Conservation (phyloP, 1,284 basidiomycete genomes). For the Trametes versicolor region DNA sequence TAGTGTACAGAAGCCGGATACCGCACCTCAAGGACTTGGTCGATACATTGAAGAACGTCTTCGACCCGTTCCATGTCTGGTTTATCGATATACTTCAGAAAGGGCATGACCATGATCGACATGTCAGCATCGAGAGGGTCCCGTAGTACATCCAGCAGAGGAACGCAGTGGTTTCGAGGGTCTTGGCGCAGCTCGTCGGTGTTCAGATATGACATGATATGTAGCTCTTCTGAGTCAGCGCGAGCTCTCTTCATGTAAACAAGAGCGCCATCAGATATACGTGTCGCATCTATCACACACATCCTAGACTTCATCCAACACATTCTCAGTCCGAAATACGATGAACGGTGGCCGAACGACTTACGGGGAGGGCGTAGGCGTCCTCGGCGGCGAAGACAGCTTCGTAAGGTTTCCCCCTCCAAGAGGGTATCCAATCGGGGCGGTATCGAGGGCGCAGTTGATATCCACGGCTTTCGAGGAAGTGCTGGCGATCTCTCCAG, state of each 20-base stretch:
- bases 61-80: conserved; percentile 35
- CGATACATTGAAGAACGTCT: conserved; percentile 40
- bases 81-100: conserved; percentile 34
- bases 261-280: conserved; percentile 33
- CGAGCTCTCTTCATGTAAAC: conserved; percentile 40
- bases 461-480: conserved; percentile 10
- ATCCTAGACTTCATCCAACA: neutral
- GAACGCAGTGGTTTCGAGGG: conserved; percentile 44
- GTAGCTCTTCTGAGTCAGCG: conserved; percentile 30
- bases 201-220: conserved; percentile 19
- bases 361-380: neutral
- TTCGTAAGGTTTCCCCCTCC: neutral
- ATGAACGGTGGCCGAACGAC: no score
- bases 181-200: conserved; percentile 21
- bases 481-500: conserved; percentile 4
- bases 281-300: conserved; percentile 41
- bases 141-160: conserved; percentile 41
- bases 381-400: conserved; percentile 1
- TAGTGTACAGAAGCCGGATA: neutral
- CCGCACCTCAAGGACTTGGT: conserved; percentile 41
- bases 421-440: conserved; percentile 3
- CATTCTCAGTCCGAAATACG: no score
- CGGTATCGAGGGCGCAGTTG: conserved; percentile 9
- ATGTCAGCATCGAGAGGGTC: conserved; percentile 27
- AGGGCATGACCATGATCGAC: conserved; percentile 44